Evolutionary conservation across 768 basidiomycete genomes (phyloP).

Genomic region (Suillus brevipes): DNA sequence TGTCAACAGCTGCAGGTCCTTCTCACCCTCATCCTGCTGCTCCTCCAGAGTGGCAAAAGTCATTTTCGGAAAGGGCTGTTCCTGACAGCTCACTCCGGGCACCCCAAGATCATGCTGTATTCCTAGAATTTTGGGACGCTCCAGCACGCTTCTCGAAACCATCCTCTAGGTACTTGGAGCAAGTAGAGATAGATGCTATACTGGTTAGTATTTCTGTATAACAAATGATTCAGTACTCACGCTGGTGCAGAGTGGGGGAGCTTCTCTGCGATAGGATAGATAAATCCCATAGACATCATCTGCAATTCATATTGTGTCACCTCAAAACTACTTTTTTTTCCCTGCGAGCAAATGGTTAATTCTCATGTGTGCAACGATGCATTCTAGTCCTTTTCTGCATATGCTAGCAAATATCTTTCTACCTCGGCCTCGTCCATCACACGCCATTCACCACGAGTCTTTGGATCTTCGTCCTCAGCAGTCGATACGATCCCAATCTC

Average conservation of each 20-base stretch:
- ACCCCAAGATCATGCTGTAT: constrained; percentile 21
- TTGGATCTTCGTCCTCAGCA: constrained; percentile 67
- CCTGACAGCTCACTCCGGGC: constrained; percentile 8
- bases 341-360: background rate
- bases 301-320: background rate
- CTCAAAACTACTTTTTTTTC: background rate
- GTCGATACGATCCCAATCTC: constrained; percentile 93
- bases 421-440: constrained; percentile 77
- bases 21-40: constrained; percentile 65
- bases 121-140: constrained; percentile 65
- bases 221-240: constrained; percentile 2
- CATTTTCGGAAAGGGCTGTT: constrained; percentile 44
- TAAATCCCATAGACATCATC: background rate
- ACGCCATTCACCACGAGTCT: constrained; percentile 76
- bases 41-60: constrained; percentile 57
- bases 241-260: constrained; percentile 61
- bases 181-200: constrained; percentile 66
- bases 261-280: constrained; percentile 44
- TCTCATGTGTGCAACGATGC: background rate
- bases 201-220: constrained; percentile 42
- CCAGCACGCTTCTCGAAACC: constrained; percentile 60
- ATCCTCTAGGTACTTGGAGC: constrained; percentile 46
- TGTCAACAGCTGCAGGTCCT: constrained; percentile 36
- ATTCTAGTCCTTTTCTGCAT: constrained; percentile 80
- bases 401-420: constrained; percentile 77